Percentiles rank a stretch among this genome's conserved stretches.
Evolutionary conservation across 208 protist genomes (phyloP).

Genomic region (Wallacemonas rigidus): DNA sequence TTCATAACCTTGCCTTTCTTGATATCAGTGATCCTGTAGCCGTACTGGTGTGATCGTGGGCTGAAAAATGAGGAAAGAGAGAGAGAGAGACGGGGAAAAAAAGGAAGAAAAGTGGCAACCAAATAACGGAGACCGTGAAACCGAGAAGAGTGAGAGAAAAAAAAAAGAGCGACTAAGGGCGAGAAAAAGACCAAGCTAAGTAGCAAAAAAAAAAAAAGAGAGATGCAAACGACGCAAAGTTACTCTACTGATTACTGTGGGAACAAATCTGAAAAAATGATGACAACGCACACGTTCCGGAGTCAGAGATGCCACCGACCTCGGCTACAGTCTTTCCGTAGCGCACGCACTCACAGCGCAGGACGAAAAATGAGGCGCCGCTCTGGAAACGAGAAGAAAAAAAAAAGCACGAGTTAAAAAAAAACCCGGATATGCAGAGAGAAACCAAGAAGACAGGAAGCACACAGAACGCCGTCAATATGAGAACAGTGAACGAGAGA

Average conservation of each 20-base stretch:
- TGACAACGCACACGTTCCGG: background rate
- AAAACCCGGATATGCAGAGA: background rate
- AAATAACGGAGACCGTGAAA: background rate
- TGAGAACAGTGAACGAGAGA: slow-evolving; percentile 4
- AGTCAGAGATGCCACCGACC: background rate
- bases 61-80: background rate
- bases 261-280: slow-evolving; percentile 7
- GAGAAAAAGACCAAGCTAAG: background rate
- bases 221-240: background rate
- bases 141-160: background rate
- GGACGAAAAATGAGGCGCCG: too few species aligned
- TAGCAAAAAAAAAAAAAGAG: slow-evolving; percentile 23
- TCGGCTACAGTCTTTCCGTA: too few species aligned
- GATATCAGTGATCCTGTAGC: too few species aligned
- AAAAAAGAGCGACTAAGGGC: background rate
- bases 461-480: too few species aligned
- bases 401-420: background rate
- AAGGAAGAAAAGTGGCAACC: background rate
- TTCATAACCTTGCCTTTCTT: slow-evolving; percentile 7
- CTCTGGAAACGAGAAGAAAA: too few species aligned
- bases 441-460: too few species aligned
- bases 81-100: slow-evolving; percentile 7
- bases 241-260: background rate
- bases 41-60: too few species aligned
- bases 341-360: too few species aligned